These are phyloP conservation scores for Stygiomarasmius scandens DNA, from an alignment of 1,284 basidiomycete genomes.

Conservation along the genomic window DNA sequence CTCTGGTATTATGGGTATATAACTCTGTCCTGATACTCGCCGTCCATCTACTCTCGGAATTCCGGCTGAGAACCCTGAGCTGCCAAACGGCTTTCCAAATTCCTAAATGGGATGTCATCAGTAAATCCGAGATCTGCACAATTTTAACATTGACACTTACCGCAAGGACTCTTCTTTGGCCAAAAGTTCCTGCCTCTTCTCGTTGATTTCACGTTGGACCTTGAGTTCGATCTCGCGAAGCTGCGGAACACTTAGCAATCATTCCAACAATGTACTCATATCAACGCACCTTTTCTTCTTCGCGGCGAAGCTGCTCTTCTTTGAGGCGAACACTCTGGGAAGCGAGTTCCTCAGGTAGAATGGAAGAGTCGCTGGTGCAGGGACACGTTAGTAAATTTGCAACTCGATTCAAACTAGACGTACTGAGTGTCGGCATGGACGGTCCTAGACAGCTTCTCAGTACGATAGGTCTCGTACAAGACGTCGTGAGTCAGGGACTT, in stretches of 20 bases:
- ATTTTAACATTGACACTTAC: slow-evolving; percentile 34
- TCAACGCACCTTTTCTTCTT: slow-evolving; percentile 85
- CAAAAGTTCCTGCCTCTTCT: slow-evolving; percentile 96
- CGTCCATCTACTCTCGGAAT: slow-evolving; percentile 50
- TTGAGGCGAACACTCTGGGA: slow-evolving; percentile 96
- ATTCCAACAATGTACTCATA: background rate
- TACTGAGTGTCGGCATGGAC: slow-evolving; percentile 86
- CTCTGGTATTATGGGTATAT: slow-evolving; percentile 16
- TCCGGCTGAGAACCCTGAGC: slow-evolving; percentile 77
- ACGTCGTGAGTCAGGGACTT: slow-evolving; percentile 97
- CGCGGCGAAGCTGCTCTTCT: slow-evolving; percentile 96
- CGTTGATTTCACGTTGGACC: slow-evolving; percentile 97
- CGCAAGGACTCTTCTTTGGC: slow-evolving; percentile 92
- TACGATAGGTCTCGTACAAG: slow-evolving; percentile 95
- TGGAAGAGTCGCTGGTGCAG: slow-evolving; percentile 74
- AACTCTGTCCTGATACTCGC: background rate
- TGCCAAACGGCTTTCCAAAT: slow-evolving; percentile 87
- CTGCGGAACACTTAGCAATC: slow-evolving; percentile 38
- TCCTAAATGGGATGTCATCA: slow-evolving; percentile 46
- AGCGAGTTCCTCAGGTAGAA: slow-evolving; percentile 94
- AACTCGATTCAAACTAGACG: slow-evolving; percentile 28
- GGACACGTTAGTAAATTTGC: slow-evolving; percentile 17
- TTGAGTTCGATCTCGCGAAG: slow-evolving; percentile 98
- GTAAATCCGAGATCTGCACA: slow-evolving; percentile 4
- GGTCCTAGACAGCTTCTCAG: slow-evolving; percentile 94